A percentile compares a stretch with the other conserved stretches of the same genome.
Conservation (phyloP, 2,329 filamentous ascomycete genomes). For the Kalmusia sp. region DNA sequence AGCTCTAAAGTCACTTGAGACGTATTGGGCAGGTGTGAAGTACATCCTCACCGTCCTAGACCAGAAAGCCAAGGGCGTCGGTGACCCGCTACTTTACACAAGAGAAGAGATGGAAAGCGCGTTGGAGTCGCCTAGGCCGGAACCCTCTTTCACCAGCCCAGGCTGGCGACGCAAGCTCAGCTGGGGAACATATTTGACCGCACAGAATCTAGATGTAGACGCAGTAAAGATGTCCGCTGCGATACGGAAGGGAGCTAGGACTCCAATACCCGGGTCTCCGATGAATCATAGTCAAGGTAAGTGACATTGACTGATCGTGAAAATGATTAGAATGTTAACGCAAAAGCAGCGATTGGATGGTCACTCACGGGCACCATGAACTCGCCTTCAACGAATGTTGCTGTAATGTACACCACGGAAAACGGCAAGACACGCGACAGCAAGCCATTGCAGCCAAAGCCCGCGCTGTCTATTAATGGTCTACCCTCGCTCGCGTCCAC, state of each 20-base stretch:
- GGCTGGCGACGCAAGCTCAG: conserved; percentile 58
- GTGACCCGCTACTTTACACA: conserved; percentile 72
- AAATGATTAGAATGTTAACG: conserved; percentile 21
- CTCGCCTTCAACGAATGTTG: conserved; percentile 82
- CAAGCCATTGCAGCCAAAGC: conserved; percentile 28
- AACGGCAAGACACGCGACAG: conserved; percentile 32
- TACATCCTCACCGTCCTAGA: conserved; percentile 88
- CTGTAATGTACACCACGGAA: conserved; percentile 75
- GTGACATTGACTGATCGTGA: not conserved
- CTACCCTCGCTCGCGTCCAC: conserved; percentile 41
- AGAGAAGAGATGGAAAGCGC: conserved; percentile 80
- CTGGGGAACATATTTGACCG: conserved; percentile 51
- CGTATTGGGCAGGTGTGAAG: conserved; percentile 84
- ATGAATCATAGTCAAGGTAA: conserved; percentile 60
- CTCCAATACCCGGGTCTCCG: conserved; percentile 52
- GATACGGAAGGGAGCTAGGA: conserved; percentile 36
- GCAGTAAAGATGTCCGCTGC: conserved; percentile 39
- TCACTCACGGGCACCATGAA: conserved; percentile 88
- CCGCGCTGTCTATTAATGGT: conserved; percentile 24
- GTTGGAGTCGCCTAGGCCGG: conserved; percentile 60
- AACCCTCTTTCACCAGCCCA: conserved; percentile 58
- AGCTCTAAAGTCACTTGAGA: conserved; percentile 78
- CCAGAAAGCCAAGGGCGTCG: conserved; percentile 86
- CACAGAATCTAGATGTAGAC: conserved; percentile 38
- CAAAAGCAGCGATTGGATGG: conserved; percentile 72